Evolutionary conservation across 176 grass and related monocot genomes (phyloP), one percentile per base, ranked within the genome.

Genomic region (Zoysia japonica): DNA sequence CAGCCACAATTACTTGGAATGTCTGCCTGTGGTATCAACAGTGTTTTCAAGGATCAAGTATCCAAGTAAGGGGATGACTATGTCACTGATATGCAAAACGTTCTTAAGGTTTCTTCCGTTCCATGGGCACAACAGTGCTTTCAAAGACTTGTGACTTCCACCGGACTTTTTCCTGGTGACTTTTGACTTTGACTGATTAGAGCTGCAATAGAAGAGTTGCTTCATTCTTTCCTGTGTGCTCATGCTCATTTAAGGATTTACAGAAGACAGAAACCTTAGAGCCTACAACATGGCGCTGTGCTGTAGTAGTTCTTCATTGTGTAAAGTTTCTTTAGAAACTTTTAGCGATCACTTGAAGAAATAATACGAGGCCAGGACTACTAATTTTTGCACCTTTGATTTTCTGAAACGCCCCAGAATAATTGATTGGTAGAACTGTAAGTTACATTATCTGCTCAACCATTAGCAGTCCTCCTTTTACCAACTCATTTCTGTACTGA

Each of bases 241-340:
- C 53, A 16, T 51, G 3, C 15, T 70, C 19, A 70, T 74, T 77
- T 63, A 0, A 84, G 17, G 36, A 14, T 77, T 70, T 77, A 8
- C 64, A 6, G 7, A 19, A 53, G 11, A 77, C 12, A 3, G 8
- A 70, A 12, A 61, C 20, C 9, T 63, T 45, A 12, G 6, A 70
- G 7, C 45, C 3, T 20, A 1, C 36, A 45, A 14, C 3, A 60
- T 77, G 65, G 12, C 77, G 7, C 67, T 45, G 11, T 6, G 17
- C 54, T 70, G 3, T 12, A 44, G 44, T 11, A 53, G 10, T 71
- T 65, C 1, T 78, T 55, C 13, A 46, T 47, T 47, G 3, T 48
- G 47, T 55, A 41, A 19, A 11, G n/a, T 53, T 17, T n/a, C 54
- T 17, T 16, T 17, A 51, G 28, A 16, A 51, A 62, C 7, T 72